A percentile compares a stretch with the other conserved stretches of the same genome.
Conservation (phyloP, 345 rosid species). For the Eucalyptus cloeziana region DNA sequence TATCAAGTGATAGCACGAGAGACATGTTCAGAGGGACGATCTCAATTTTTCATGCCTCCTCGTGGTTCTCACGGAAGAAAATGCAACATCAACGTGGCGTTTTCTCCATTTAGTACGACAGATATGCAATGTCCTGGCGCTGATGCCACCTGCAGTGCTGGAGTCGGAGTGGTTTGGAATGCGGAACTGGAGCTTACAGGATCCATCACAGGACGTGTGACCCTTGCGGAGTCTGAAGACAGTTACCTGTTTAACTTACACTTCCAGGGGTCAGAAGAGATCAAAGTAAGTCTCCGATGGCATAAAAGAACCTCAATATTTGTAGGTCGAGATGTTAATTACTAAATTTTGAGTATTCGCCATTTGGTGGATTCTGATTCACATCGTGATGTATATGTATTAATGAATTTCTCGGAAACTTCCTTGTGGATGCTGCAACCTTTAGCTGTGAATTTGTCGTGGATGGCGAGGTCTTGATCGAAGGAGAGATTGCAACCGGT, state of each 20-base stretch:
- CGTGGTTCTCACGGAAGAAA: background rate
- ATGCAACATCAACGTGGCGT: background rate
- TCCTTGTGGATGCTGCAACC: background rate
- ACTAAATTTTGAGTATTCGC: background rate
- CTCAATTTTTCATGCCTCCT: background rate
- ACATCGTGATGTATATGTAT: background rate
- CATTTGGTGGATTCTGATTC: background rate
- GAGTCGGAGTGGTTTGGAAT: background rate
- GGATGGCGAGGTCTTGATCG: background rate
- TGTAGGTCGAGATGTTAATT: background rate
- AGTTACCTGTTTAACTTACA: background rate
- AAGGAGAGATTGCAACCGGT: background rate
- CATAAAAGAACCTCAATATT: background rate
- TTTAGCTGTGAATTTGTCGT: background rate
- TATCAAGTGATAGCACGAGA: background rate
- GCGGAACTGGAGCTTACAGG: background rate
- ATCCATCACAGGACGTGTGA: background rate
- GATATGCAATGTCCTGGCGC: background rate
- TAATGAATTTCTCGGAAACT: background rate
- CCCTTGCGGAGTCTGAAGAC: background rate
- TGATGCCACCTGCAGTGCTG: background rate
- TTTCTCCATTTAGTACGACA: background rate
- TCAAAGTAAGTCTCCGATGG: background rate
- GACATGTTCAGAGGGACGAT: background rate
- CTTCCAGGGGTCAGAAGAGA: background rate